Evolutionary conservation across 331 rosid genomes (phyloP), one percentile per base, ranked within the genome.

Genomic region (Saraca asoca): DNA sequence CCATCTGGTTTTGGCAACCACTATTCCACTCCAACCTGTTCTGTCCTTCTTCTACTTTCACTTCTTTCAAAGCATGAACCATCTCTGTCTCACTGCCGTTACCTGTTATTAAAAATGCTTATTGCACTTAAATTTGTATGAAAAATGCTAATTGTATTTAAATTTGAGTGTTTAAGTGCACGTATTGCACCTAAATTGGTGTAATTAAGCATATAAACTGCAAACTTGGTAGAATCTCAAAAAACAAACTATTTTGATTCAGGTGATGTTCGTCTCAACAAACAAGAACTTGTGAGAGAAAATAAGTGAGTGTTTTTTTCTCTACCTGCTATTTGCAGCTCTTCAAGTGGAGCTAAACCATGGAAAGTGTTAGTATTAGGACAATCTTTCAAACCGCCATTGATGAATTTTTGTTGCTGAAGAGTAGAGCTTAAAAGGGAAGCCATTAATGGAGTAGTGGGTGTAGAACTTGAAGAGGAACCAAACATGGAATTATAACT

Each of bases 21-120:
- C 52, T 61, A 52, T 66, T 80, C 96, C 92, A 87, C 57, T 61
- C 83, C 58, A 85, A 58, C 72, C 82, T 85, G 62, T 71, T 79
- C 37, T 76, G 83, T 5, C 70, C 78, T 62, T 68, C 78, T 62
- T 88, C 96, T 5, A 66, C 79, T 84, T 91, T 91, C 83, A 78
- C 91, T 37, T 64, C 80, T 73, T 87, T 91, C 44, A 46, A 77
- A 45, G 55, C 61, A 50, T 24, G 31, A 24, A 72, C 58, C 62
- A 45, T 54, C 33, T 45, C 62, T 33, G 31, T 3, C 31, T 24
- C 31, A 24, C 31, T 24, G 31, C 45, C 64, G n/a, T 68, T 80
- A 7, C 48, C 48, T 20, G 11, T 39, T 42, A 12, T 19, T 24
- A 4, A 24, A 24, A 24, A 24, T 24, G 3, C 31, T 24, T 1